phyloP scores from a whole-genome alignment of 352 stramenopile genomes.

The Pythium coloratum region DNA sequence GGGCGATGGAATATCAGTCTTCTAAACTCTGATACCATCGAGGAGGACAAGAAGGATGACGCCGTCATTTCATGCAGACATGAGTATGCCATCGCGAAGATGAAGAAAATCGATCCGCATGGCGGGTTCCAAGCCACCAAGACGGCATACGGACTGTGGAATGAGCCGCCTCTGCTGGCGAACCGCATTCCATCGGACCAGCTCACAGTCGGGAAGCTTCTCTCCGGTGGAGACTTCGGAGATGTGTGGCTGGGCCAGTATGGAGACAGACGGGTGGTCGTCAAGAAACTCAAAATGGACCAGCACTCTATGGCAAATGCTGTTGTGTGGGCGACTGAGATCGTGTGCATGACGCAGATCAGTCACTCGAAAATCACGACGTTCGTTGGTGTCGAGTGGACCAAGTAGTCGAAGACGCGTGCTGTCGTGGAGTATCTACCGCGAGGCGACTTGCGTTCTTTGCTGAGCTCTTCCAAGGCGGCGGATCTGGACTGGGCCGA shows the following conservation, averaged over 20 bases:
- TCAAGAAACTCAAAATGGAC: slow-evolving; percentile 56
- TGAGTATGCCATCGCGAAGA: too few relatives aligned
- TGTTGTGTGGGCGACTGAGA: slow-evolving; percentile 55
- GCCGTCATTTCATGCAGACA: too few relatives aligned
- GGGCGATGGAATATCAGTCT: too few relatives aligned
- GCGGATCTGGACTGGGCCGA: slow-evolving; percentile 51
- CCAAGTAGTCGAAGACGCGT: slow-evolving; percentile 53
- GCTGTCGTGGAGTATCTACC: slow-evolving; percentile 73
- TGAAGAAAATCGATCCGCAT: too few relatives aligned
- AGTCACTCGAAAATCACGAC: slow-evolving; percentile 66
- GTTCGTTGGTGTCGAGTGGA: slow-evolving; percentile 75
- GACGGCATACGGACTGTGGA: too few relatives aligned
- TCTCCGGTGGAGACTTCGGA: not conserved
- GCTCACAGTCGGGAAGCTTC: not conserved
- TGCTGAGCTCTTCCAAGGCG: slow-evolving; percentile 31
- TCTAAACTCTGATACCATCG: too few relatives aligned
- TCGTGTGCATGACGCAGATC: slow-evolving; percentile 55
- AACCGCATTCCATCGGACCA: not conserved
- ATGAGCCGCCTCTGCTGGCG: not conserved
- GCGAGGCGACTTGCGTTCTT: slow-evolving; percentile 52
- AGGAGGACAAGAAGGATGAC: too few relatives aligned
- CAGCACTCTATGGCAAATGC: slow-evolving; percentile 54
- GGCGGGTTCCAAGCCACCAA: too few relatives aligned
- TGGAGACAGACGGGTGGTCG: slow-evolving; percentile 30
- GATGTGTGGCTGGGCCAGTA: not conserved